These are phyloP conservation scores for Kurtzmaniella natalensis DNA, from an alignment of 1,139 yeast species.

Conservation along the genomic window DNA sequence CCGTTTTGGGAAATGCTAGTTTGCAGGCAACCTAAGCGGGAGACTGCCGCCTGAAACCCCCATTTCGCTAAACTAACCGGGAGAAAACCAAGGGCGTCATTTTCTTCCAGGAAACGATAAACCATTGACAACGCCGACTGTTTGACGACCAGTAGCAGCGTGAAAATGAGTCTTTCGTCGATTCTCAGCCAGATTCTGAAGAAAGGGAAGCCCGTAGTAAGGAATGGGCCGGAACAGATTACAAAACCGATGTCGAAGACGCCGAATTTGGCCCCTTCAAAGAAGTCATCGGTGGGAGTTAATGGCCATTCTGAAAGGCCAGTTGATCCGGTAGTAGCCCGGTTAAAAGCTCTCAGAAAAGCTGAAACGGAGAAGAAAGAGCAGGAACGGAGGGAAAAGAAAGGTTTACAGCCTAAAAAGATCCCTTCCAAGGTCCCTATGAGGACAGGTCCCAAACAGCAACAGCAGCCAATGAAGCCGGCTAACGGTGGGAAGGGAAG, in stretches of 20 bases:
- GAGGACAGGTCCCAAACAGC: conserved; percentile 1
- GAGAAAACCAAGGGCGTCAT: too few relatives aligned
- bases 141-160: too few relatives aligned
- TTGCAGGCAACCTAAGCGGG: too few relatives aligned
- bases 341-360: conserved; percentile 62
- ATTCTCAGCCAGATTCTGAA: conserved; percentile 1
- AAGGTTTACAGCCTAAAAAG: conserved; percentile 26
- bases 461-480: conserved; percentile 1
- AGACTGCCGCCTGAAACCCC: too few relatives aligned
- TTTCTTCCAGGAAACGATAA: too few relatives aligned
- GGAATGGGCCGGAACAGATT: too few relatives aligned
- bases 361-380: conserved; percentile 48
- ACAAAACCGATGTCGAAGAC: not conserved
- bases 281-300: not conserved
- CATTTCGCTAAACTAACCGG: too few relatives aligned
- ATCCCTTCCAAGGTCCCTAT: conserved; percentile 8
- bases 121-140: too few relatives aligned
- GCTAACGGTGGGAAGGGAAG: too few relatives aligned
- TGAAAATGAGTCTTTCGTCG: not conserved
- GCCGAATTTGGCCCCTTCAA: not conserved
- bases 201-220: not conserved
- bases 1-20: too few relatives aligned
- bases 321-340: conserved; percentile 53
- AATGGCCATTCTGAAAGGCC: not conserved
- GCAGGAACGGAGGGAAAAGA: conserved; percentile 25